Conservation (phyloP, 805 yeast genomes). For the Zygoascus bituminiphila region DNA sequence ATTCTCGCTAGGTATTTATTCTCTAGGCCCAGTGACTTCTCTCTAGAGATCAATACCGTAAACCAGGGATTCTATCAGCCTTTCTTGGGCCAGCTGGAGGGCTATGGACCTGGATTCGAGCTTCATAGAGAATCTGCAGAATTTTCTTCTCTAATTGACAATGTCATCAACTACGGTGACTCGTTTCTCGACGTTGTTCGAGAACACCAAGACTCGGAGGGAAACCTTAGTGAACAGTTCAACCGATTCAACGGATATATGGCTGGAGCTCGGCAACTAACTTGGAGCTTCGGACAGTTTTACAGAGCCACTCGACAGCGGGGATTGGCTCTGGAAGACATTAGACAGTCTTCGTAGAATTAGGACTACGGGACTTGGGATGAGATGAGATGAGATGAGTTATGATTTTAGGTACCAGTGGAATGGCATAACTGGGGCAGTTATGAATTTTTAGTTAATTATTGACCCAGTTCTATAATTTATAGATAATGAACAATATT, state of each 20-base stretch:
- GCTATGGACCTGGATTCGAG: constrained; percentile 7
- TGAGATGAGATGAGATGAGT: neutral
- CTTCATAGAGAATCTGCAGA: constrained; percentile 6
- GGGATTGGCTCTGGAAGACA: neutral
- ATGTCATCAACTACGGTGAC: constrained; percentile 35
- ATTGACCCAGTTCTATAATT: no score
- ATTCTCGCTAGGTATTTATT: constrained; percentile 23
- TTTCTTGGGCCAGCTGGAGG: constrained; percentile 19
- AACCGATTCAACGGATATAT: constrained; percentile 71
- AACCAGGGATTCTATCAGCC: constrained; percentile 13
- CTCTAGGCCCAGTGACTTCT: constrained; percentile 12
- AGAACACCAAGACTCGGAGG: constrained; percentile 46
- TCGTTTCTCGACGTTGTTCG: constrained; percentile 40
- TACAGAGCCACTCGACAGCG: constrained; percentile 43
- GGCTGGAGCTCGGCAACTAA: constrained; percentile 80
- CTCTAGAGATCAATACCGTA: constrained; percentile 8
- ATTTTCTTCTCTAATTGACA: constrained; percentile 12
- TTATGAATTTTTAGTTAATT: no score
- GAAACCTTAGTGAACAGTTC: constrained; percentile 83
- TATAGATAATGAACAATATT: no score
- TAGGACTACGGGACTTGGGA: no score
- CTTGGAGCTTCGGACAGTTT: constrained; percentile 85
- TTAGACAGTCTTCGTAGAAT: neutral
- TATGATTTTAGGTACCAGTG: no score
- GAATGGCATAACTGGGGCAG: no score